Percentiles rank a stretch among this genome's conserved stretches.
Evolutionary conservation across 306 rosid genomes (phyloP).

Genomic region (Cotoneaster glaucophyllus): DNA sequence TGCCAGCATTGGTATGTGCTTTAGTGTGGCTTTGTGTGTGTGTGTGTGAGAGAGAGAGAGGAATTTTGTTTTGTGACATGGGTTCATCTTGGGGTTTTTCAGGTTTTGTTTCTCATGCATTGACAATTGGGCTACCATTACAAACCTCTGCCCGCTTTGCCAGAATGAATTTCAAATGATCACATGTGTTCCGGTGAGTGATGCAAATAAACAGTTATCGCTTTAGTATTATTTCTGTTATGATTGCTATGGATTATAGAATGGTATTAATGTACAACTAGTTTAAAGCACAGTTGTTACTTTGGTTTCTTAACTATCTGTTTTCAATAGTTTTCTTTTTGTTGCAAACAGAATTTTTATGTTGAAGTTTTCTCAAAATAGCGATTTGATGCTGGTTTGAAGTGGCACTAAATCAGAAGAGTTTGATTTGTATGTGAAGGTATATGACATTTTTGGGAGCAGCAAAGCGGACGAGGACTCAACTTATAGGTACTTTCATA

Average conservation of each 20-base stretch:
- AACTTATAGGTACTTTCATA: slow-evolving; percentile 42
- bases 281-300: slow-evolving; percentile 1
- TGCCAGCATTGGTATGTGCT: slow-evolving; percentile 83
- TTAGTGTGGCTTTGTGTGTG: background rate
- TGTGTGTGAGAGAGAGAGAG: background rate
- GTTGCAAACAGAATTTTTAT: background rate
- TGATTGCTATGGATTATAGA: slow-evolving; percentile 12
- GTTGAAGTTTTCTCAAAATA: slow-evolving; percentile 10
- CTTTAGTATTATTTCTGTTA: slow-evolving; percentile 17
- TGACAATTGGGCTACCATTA: slow-evolving; percentile 97
- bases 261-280: background rate
- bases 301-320: background rate
- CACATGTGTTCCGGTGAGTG: slow-evolving; percentile 98
- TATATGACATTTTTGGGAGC: slow-evolving; percentile 89
- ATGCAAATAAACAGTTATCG: slow-evolving; percentile 21
- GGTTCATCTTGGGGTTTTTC: slow-evolving; percentile 20
- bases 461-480: slow-evolving; percentile 72
- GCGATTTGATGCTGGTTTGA: slow-evolving; percentile 14
- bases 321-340: background rate
- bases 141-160: slow-evolving; percentile 97
- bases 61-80: background rate
- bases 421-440: slow-evolving; percentile 50
- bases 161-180: slow-evolving; percentile 95
- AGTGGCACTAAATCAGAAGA: slow-evolving; percentile 25
- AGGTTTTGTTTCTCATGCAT: slow-evolving; percentile 98